Evolutionary conservation across 2,329 filamentous ascomycete species (phyloP).

Genomic region (Penicillium nordicum): DNA sequence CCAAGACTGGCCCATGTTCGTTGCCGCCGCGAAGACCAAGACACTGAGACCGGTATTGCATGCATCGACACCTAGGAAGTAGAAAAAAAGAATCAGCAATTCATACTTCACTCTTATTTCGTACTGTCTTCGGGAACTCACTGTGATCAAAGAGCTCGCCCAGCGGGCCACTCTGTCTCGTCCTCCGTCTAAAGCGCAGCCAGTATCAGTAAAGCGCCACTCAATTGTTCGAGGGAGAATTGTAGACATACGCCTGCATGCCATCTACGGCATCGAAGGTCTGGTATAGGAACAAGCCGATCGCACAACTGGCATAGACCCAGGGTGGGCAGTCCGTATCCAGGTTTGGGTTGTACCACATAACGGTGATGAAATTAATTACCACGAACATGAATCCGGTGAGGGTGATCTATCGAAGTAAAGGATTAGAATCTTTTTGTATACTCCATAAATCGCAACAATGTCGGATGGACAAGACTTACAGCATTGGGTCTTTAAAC

Average conservation of each 20-base stretch:
- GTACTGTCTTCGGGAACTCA: constrained; percentile 26
- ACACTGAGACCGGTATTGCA: constrained; percentile 94
- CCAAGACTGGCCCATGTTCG: constrained; percentile 93
- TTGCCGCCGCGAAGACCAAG: constrained; percentile 82
- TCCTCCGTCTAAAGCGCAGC: constrained; percentile 62
- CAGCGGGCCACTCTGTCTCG: constrained; percentile 84
- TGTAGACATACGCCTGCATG: constrained; percentile 70
- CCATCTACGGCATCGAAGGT: constrained; percentile 98
- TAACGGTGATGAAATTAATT: constrained; percentile 80
- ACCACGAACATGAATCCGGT: constrained; percentile 88
- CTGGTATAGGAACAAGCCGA: constrained; percentile 92
- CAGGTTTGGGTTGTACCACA: constrained; percentile 94
- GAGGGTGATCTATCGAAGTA: constrained; percentile 66
- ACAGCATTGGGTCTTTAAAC: constrained; percentile 48
- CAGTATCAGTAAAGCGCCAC: constrained; percentile 10
- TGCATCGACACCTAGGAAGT: constrained; percentile 68
- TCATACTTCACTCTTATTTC: not conserved
- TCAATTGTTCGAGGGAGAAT: not conserved
- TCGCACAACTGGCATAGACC: constrained; percentile 91
- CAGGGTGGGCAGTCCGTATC: constrained; percentile 90
- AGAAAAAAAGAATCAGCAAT: not conserved
- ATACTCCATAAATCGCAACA: not conserved
- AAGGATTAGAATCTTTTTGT: constrained; percentile 13
- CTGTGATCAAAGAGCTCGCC: constrained; percentile 97
- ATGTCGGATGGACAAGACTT: constrained; percentile 24